Percentiles rank a stretch among this genome's conserved stretches.
Evolutionary conservation across 495 filamentous ascomycete genomes (phyloP).

Genomic region (Trichoderma parareesei): DNA sequence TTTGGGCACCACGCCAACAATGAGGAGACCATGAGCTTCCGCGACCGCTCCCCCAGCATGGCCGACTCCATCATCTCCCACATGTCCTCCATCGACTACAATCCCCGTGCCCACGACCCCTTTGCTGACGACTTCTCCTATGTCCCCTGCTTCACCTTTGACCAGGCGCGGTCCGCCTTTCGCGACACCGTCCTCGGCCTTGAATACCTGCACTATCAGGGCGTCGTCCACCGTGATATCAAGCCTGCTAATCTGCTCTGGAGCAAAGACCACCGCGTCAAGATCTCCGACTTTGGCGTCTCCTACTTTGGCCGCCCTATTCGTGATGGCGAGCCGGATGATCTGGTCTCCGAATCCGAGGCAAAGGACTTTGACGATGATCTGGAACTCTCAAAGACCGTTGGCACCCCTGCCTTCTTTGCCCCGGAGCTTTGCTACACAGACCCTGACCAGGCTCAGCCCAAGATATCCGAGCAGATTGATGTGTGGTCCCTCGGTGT

Average conservation of each 20-base stretch:
- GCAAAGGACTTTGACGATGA: conserved; percentile 81
- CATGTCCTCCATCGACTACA: conserved; percentile 48
- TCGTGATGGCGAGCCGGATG: conserved; percentile 65
- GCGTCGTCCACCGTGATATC: conserved; percentile 96
- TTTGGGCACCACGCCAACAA: conserved; percentile 54
- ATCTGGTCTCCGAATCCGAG: conserved; percentile 75
- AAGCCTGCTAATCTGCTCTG: conserved; percentile 96
- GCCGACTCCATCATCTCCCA: conserved; percentile 54
- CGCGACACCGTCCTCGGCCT: conserved; percentile 88
- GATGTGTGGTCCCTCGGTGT: conserved; percentile 97
- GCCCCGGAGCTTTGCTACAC: conserved; percentile 95
- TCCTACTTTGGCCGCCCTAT: conserved; percentile 88
- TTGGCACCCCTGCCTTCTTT: conserved; percentile 95
- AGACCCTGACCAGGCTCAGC: conserved; percentile 42
- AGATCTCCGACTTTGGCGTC: conserved; percentile 99
- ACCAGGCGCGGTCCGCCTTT: conserved; percentile 80
- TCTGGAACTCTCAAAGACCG: conserved; percentile 91
- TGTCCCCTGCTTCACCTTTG: conserved; percentile 81
- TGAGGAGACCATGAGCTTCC: conserved; percentile 38
- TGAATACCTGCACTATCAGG: conserved; percentile 94
- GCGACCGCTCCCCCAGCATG: conserved; percentile 53
- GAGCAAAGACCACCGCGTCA: conserved; percentile 76
- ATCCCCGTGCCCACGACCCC: conserved; percentile 40
- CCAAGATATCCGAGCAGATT: conserved; percentile 58
- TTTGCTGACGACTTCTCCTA: conserved; percentile 81